Conservation (phyloP, 208 protist species). For the Acanthamoeba royreba region DNA sequence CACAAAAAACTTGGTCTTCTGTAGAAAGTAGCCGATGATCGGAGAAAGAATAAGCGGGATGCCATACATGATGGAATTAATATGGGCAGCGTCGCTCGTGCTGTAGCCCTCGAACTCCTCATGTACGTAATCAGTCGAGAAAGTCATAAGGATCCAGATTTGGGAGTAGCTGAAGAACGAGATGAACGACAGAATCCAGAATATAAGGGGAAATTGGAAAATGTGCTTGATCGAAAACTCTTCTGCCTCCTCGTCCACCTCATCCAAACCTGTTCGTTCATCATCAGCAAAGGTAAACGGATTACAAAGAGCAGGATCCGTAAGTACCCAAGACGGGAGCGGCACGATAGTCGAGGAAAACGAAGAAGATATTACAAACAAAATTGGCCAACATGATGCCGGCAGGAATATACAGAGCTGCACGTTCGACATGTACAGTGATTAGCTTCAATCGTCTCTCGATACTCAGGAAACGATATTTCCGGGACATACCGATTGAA, state of each 20-base stretch:
- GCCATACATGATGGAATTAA: not conserved
- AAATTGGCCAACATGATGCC: not conserved
- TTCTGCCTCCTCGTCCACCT: not conserved
- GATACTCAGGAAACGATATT: not conserved
- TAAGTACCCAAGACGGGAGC: not conserved
- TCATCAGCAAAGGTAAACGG: not conserved
- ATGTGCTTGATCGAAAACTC: not conserved
- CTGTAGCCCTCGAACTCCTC: not conserved
- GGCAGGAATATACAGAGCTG: not conserved
- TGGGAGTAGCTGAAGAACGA: conserved; percentile 1
- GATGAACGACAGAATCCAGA: not conserved
- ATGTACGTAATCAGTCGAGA: not conserved
- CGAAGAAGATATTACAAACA: not conserved
- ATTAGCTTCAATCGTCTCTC: no score
- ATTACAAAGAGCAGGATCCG: not conserved
- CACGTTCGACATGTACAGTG: not conserved
- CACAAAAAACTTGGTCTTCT: not conserved
- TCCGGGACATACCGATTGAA: not conserved
- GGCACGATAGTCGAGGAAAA: not conserved
- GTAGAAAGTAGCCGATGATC: not conserved
- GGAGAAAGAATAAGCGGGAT: not conserved
- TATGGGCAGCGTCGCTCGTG: not conserved
- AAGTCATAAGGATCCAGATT: not conserved
- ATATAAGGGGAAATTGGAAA: not conserved
- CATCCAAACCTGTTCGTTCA: not conserved